Conservation (phyloP, 768 basidiomycete genomes). For the Exidia glandulosa region DNA sequence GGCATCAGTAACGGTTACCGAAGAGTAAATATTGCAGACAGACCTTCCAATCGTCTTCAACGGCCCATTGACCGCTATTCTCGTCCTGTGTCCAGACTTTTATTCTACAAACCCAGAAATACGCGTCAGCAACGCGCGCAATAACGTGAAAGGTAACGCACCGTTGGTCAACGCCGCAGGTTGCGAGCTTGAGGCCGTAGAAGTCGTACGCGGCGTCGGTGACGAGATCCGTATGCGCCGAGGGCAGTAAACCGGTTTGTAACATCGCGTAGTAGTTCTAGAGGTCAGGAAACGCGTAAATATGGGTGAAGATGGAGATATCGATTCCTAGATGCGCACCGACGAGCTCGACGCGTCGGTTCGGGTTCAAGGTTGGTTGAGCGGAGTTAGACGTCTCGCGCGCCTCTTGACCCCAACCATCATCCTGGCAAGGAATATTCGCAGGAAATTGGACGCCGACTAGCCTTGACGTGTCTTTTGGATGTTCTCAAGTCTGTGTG, state of each 20-base stretch:
- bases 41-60: constrained; percentile 89
- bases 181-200: constrained; percentile 74
- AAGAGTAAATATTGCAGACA: constrained; percentile 12
- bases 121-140: constrained; percentile 8
- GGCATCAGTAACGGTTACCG: background rate
- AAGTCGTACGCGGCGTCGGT: constrained; percentile 87
- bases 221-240: constrained; percentile 68
- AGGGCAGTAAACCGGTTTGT: constrained; percentile 68
- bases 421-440: too few relatives aligned
- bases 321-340: too few relatives aligned
- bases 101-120: constrained; percentile 37
- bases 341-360: too few relatives aligned
- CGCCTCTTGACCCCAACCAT: too few relatives aligned
- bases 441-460: too few relatives aligned
- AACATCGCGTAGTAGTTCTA: constrained; percentile 35
- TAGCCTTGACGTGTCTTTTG: too few relatives aligned
- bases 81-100: constrained; percentile 81
- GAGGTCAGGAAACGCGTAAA: too few relatives aligned
- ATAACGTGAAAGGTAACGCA: constrained; percentile 22
- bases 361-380: too few relatives aligned
- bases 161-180: constrained; percentile 77
- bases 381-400: too few relatives aligned
- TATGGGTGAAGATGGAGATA: too few relatives aligned
- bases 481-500: too few relatives aligned
- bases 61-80: constrained; percentile 56